Conservation (phyloP, 148 eudicot genomes). For the Vaccinium macrocarpon region DNA sequence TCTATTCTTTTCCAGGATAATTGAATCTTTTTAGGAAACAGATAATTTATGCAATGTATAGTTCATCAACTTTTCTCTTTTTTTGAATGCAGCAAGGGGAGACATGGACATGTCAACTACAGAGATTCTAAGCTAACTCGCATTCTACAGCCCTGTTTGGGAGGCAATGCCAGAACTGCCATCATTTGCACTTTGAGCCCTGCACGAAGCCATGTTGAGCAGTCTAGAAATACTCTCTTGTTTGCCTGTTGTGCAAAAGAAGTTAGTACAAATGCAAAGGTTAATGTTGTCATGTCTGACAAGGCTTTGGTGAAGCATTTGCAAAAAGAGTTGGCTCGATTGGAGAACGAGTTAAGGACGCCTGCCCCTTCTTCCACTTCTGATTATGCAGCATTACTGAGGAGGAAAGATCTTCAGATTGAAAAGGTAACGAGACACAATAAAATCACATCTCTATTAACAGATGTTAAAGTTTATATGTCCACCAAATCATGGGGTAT, state of each 20-base stretch:
- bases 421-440: slow-evolving; percentile 55
- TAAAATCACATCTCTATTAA: not conserved
- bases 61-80: slow-evolving; percentile 1
- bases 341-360: slow-evolving; percentile 63
- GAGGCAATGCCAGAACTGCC: slow-evolving; percentile 96
- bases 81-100: slow-evolving; percentile 63
- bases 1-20: not conserved
- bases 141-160: slow-evolving; percentile 87
- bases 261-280: slow-evolving; percentile 76
- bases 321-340: slow-evolving; percentile 64
- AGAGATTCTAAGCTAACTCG: slow-evolving; percentile 98
- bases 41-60: not conserved
- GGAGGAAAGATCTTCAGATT: slow-evolving; percentile 73
- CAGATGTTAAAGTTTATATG: not conserved
- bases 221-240: slow-evolving; percentile 84
- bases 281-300: slow-evolving; percentile 92
- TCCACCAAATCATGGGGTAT: not conserved
- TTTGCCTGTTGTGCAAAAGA: slow-evolving; percentile 92
- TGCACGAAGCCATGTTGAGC: slow-evolving; percentile 82
- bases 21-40: not conserved
- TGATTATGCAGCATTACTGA: slow-evolving; percentile 43
- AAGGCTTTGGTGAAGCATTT: slow-evolving; percentile 89
- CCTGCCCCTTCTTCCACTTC: slow-evolving; percentile 45
- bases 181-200: slow-evolving; percentile 97
- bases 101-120: slow-evolving; percentile 76